Evolutionary conservation across 176 grass and related monocot species (phyloP).

Genomic region (Ensete ventricosum): DNA sequence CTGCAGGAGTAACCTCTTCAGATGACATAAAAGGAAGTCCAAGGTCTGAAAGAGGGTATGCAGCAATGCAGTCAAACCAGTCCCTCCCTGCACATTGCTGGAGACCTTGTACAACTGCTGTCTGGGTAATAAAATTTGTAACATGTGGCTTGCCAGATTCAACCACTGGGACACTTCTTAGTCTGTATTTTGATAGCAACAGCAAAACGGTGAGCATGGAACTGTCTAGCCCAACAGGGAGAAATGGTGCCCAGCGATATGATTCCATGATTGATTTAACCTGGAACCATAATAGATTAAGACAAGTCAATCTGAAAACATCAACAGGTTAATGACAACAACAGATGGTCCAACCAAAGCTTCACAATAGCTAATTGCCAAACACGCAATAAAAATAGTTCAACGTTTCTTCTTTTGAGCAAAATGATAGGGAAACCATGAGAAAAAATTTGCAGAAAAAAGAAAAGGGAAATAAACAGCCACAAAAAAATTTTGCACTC

Average conservation of each 20-base stretch:
- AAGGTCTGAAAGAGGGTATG: conserved; percentile 62
- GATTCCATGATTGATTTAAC: conserved; percentile 64
- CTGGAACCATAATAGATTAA: conserved; percentile 32
- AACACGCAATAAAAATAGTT: no score
- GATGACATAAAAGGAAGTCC: conserved; percentile 91
- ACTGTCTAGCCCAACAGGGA: conserved; percentile 57
- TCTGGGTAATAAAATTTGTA: conserved; percentile 92
- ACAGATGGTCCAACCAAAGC: conserved; percentile 5
- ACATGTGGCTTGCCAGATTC: conserved; percentile 54
- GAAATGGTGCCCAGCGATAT: conserved; percentile 57
- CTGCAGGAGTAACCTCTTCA: conserved; percentile 54
- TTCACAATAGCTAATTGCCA: not conserved
- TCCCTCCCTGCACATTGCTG: conserved; percentile 83
- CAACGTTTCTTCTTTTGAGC: no score
- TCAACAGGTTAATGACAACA: not conserved
- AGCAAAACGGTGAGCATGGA: conserved; percentile 78
- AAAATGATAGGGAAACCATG: no score
- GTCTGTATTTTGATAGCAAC: conserved; percentile 88
- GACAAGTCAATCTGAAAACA: not conserved
- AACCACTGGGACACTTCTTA: conserved; percentile 84
- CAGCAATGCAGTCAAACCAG: conserved; percentile 89
- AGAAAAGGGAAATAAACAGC: not conserved
- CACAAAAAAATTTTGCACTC: not conserved
- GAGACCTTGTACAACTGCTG: conserved; percentile 67
- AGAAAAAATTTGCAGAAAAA: no score